phyloP scores from a whole-genome alignment of 2,329 filamentous ascomycete species.

The Akanthomyces muscarius region DNA sequence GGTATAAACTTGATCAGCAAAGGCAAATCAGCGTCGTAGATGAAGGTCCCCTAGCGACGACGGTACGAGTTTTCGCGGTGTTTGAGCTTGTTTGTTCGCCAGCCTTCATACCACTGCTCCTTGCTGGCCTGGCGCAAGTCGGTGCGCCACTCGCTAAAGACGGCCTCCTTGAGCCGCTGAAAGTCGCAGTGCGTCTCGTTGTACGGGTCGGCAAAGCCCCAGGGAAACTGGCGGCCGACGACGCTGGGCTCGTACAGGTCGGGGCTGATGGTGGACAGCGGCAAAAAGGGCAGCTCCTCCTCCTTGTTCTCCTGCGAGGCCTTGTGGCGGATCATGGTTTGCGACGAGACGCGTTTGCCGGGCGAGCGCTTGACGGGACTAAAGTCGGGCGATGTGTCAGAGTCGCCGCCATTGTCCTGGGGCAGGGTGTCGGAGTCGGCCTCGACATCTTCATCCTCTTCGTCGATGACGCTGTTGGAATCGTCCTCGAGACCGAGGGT shows the following conservation, averaged over 20 bases:
- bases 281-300: constrained; percentile 66
- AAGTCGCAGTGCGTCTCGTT: constrained; percentile 93
- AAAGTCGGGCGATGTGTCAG: not conserved
- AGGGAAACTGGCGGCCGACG: constrained; percentile 85
- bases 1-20: constrained; percentile 15
- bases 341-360: constrained; percentile 43
- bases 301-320: constrained; percentile 42
- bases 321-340: constrained; percentile 44
- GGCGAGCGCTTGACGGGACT: constrained; percentile 19
- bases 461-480: constrained; percentile 54
- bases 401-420: constrained; percentile 25
- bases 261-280: constrained; percentile 89
- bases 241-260: constrained; percentile 80
- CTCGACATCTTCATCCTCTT: constrained; percentile 56
- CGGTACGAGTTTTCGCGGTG: constrained; percentile 42
- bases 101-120: constrained; percentile 92
- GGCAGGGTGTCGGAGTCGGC: constrained; percentile 37
- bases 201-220: constrained; percentile 95
- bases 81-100: constrained; percentile 72
- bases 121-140: constrained; percentile 88
- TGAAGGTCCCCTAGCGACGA: constrained; percentile 28
- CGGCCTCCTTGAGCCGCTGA: constrained; percentile 78
- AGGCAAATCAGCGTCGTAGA: constrained; percentile 16
- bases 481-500: constrained; percentile 77
- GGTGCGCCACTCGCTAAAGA: constrained; percentile 89